Conservation (phyloP, 2,329 filamentous ascomycete genomes). For the Sporothrix pallida region DNA sequence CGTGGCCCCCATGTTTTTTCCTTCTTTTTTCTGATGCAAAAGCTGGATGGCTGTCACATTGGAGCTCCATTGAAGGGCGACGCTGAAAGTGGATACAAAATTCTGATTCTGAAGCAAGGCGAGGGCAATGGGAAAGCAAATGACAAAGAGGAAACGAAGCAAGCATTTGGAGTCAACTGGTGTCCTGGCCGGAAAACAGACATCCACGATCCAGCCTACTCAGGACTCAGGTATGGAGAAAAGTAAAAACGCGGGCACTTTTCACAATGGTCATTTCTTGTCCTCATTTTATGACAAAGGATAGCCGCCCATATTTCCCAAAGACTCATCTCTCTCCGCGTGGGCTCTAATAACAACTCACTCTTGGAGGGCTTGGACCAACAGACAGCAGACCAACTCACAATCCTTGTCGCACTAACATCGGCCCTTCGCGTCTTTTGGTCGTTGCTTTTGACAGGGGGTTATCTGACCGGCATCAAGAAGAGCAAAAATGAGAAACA, state of each 20-base stretch:
- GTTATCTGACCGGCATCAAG: too few species aligned
- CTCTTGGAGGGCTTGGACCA: background rate
- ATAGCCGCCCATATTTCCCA: background rate
- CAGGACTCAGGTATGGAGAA: background rate
- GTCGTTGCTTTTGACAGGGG: background rate
- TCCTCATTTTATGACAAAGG: background rate
- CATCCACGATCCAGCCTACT: slow-evolving; percentile 12
- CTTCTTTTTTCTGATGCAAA: background rate
- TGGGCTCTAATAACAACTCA: background rate
- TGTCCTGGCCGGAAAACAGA: background rate
- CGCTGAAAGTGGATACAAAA: background rate
- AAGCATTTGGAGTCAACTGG: background rate
- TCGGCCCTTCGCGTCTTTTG: slow-evolving; percentile 14
- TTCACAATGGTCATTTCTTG: background rate
- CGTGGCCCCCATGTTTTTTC: background rate
- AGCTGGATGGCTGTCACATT: background rate
- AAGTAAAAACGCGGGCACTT: slow-evolving; percentile 19
- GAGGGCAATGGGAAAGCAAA: background rate
- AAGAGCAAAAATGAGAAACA: too few species aligned
- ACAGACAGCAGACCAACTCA: background rate
- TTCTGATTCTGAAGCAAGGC: background rate
- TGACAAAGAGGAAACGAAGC: background rate
- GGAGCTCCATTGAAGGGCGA: background rate
- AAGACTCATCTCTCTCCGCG: background rate
- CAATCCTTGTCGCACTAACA: slow-evolving; percentile 11